Evolutionary conservation across 306 rosid species (phyloP).

Genomic region (Lathyrus sativus): DNA sequence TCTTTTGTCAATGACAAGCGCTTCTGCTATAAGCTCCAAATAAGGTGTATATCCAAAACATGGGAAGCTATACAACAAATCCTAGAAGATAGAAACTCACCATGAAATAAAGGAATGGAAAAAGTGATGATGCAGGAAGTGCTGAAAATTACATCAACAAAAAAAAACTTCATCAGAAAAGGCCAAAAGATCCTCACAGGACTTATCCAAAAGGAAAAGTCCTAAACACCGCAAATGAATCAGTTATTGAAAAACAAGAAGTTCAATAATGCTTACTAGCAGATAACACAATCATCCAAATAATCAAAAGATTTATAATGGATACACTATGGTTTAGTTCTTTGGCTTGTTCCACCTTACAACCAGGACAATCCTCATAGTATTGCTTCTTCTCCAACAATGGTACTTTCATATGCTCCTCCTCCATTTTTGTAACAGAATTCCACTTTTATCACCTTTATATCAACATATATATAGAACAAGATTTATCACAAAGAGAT

Average conservation of each 20-base stretch:
- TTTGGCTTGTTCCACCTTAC: constrained; percentile 56
- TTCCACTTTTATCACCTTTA: background rate
- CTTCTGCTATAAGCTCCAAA: no score
- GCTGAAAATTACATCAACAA: constrained; percentile 40
- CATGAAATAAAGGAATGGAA: constrained; percentile 60
- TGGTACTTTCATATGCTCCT: constrained; percentile 36
- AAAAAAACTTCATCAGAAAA: constrained; percentile 4
- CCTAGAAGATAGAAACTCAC: constrained; percentile 33
- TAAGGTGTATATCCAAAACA: no score
- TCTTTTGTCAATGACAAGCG: no score
- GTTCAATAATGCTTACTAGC: constrained; percentile 43
- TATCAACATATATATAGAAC: background rate
- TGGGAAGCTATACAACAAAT: background rate
- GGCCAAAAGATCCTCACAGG: background rate
- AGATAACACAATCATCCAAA: constrained; percentile 57
- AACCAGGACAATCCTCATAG: constrained; percentile 66
- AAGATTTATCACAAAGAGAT: background rate
- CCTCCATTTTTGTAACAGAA: constrained; percentile 42
- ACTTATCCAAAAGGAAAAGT: background rate
- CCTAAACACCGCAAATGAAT: background rate
- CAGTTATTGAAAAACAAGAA: background rate
- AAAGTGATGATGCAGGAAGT: constrained; percentile 48
- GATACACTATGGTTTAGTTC: constrained; percentile 47
- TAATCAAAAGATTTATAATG: constrained; percentile 38
- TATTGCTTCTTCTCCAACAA: constrained; percentile 57